Base-by-base conservation (phyloP, 2,329 filamentous ascomycete genomes). In the Rosellinia necatrix region DNA sequence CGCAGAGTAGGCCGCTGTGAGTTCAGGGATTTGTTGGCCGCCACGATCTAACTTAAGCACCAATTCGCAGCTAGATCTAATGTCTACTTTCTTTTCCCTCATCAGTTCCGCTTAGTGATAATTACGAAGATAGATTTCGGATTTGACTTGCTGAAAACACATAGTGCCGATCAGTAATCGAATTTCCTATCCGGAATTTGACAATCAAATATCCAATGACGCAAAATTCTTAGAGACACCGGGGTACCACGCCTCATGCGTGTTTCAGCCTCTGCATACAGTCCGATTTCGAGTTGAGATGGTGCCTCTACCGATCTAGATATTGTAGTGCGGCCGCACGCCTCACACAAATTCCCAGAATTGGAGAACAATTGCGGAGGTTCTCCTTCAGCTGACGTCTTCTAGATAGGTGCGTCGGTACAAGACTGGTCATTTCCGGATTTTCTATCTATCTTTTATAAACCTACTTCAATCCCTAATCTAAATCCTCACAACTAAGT, bases 261-360 rank as follows among this genome's bases (percentile, higher is more conserved):
- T 53, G 57, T 59, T 44, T 59, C 57, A 49, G 53, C 53, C 34
- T 37, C 17, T 34, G 7, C n/a, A 22, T 38, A 22, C 25, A 49
- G 22, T 41, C 25, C 57, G 53, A 56, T 56, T 44, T 49, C 13
- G 21, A 40, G 17, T n/a, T 19, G n/a, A 47, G 25, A 43, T 46
- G n/a, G 17, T 41, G 13, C 15, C 32, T n/a, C 49, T 43, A 21
- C 19, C 10, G 42, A 56, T 58, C 51, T 55, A 34, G 50, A n/a
- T 32, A 37, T 24, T 38, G 41, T n/a, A n/a, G 42, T 30, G 30
- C 19, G 32, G 19, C 29, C 24, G n/a, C 40, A 30, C 25, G 32
- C 44, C 30, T 29, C 17, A 49, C 27, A 48, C 44, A 37, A 27
- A n/a, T n/a, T 49, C 15, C 51, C 46, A 19, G 25, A 25, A 10